Base-by-base conservation (phyloP, 2,329 filamentous ascomycete species). In the Pezicula neosporulosa region DNA sequence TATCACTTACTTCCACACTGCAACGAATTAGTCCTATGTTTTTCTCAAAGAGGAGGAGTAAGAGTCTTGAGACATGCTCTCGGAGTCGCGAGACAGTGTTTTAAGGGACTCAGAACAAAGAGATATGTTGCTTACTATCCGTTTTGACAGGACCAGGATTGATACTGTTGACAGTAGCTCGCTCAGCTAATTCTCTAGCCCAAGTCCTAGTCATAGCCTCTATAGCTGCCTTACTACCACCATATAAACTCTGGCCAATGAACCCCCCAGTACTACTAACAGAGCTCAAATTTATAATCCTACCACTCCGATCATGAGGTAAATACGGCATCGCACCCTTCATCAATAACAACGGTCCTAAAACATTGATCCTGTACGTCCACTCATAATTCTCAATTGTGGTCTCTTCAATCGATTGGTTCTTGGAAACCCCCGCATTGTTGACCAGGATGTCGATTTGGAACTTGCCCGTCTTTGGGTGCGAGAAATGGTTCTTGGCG, bases 401-500 rank as follows among this genome's bases (percentile, higher is more conserved):
- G 56, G 90, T 80, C 27, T 87, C 80, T 47, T 81, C 77, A 21
- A 88, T 71, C 24, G 73, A 67, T 60, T 85, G 80, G 70, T 94
- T 93, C 37, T 80, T 72, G 30, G 81, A 74, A 6, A 85, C 73
- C 49, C 89, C 91, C 28, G 91, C 90, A 68, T 95, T 96, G 78
- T 96, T 95, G 74, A 96, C 75, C 48, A 96, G 74, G 55, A 96
- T 89, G 70, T 95, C 89, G 63, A 96, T 78, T 62, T 86, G 82
- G 66, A 90, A 81, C 53, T 70, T 65, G 6, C 59, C 61, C 45
- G 62, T 52, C 57, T 55, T 71, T 27, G 78, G 74, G 51, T 76
- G 66, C 8, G 77, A 51, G 69, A 88, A 85, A 63, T 83, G 74
- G 57, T 81, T 75, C 59, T 81, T 77, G 5, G 82, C 77, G 0